Evolutionary conservation across 2,329 filamentous ascomycete species (phyloP), one percentile per base, ranked within the genome.

Genomic region (Penicillium janthinellum): DNA sequence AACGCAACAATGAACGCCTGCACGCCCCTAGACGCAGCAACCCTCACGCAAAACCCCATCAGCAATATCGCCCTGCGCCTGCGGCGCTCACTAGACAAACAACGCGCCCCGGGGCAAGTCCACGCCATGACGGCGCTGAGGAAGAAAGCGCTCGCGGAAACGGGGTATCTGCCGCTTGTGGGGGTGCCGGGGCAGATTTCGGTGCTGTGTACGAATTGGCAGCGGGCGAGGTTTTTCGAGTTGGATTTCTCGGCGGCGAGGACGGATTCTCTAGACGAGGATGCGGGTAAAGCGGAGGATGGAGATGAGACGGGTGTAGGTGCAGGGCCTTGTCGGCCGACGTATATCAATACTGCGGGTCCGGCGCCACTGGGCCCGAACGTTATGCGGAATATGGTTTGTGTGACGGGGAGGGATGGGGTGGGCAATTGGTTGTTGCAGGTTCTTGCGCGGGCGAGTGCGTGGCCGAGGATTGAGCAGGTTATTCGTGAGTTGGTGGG

Each of bases 371-470:
- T 53, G 15, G 38, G 37, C 6, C 15, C 51, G 25, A 15, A 41
- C 17, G 22, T 41, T 53, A 25, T 17, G 22, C 11, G 51, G 15
- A 53, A 53, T 53, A 20, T 53, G 37, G 25, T 53, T 31, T 44
- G 38, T 34, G 51, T 53, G 12, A 41, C 39, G 8, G 51, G 38
- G 7, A 42, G 39, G 25, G 51, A 53, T 53, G 51, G 51, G 7
- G 51, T 31, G 5, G 51, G 51, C 5, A 53, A 42, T 34, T 53
- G 51, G 51, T 44, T 38, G 51, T 25, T 53, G 37, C 51, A 53
- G 51, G 31, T 53, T 14, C 25, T 53, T 12, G 38, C 51, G 37
- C 22, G 38, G n/a, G 51, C 20, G n/a, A 34, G n/a, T 31, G 35
- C 51, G 15, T 53, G 51, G 51, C 25, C 6, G 25, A 53, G 39